Conservation (phyloP, 176 grass and related monocot genomes). For the Raddia guianensis region DNA sequence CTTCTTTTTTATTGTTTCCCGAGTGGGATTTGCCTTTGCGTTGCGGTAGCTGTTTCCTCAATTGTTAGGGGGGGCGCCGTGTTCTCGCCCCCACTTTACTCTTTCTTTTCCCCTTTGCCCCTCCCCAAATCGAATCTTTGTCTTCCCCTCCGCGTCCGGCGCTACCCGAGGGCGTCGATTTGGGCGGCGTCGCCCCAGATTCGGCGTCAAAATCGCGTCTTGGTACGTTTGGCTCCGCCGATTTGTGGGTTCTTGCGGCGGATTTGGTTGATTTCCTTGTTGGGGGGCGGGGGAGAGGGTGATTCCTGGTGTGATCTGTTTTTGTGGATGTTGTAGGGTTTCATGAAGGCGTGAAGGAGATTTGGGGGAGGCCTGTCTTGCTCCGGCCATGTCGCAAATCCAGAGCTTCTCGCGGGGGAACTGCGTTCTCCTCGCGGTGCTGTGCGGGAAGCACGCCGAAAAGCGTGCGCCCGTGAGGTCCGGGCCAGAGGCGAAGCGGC, state of each 20-base stretch:
- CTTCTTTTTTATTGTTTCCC: slow-evolving; percentile 57
- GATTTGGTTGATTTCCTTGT: slow-evolving; percentile 42
- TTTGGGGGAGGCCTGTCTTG: neutral
- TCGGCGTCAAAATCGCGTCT: slow-evolving; percentile 40
- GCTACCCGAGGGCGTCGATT: slow-evolving; percentile 32
- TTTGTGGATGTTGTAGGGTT: slow-evolving; percentile 33
- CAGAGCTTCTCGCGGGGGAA: slow-evolving; percentile 67
- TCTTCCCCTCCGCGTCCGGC: neutral
- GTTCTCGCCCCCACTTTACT: slow-evolving; percentile 58
- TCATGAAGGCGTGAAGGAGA: slow-evolving; percentile 37
- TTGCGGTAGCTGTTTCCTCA: slow-evolving; percentile 54
- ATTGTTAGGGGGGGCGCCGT: slow-evolving; percentile 55
- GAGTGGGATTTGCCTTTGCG: slow-evolving; percentile 57
- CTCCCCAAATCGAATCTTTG: slow-evolving; percentile 37
- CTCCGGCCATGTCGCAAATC: slow-evolving; percentile 71
- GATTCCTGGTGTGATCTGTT: slow-evolving; percentile 33
- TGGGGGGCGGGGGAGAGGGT: neutral
- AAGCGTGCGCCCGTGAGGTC: slow-evolving; percentile 25
- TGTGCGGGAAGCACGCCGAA: slow-evolving; percentile 73
- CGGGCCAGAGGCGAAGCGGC: slow-evolving; percentile 49
- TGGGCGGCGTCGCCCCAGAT: slow-evolving; percentile 1
- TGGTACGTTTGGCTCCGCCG: slow-evolving; percentile 36
- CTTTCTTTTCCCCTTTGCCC: slow-evolving; percentile 15
- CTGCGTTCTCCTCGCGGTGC: slow-evolving; percentile 87
- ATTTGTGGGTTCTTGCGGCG: slow-evolving; percentile 25